Percentiles rank a stretch among this genome's conserved stretches.
These are phyloP conservation scores for Lentinula sp. DNA, from an alignment of 768 basidiomycete species.

Conservation along the genomic window DNA sequence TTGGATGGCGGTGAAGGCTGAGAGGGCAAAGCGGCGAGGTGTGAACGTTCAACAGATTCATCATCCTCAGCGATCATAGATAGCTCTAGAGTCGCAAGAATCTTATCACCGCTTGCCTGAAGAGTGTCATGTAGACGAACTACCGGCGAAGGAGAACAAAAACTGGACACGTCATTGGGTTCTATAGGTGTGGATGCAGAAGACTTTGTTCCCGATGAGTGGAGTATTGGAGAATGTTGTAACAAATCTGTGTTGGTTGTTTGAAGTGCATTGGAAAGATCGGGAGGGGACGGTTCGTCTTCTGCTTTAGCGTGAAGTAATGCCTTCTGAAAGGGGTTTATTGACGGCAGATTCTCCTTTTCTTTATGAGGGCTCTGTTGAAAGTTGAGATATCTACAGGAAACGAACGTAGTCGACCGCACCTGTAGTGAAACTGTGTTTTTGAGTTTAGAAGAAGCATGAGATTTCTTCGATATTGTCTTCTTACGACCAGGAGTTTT, in stretches of 20 bases:
- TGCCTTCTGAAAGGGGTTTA: slow-evolving; percentile 42
- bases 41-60: slow-evolving; percentile 37
- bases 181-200: not conserved
- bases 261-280: not conserved
- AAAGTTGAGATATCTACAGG: not conserved
- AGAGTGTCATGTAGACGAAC: not conserved
- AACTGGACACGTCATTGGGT: not conserved
- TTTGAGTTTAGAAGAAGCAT: slow-evolving; percentile 33
- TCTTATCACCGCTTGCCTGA: not conserved
- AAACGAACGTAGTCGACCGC: not conserved
- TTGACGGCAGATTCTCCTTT: slow-evolving; percentile 34
- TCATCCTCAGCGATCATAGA: slow-evolving; percentile 74
- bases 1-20: not conserved
- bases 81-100: slow-evolving; percentile 28
- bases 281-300: not conserved
- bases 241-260: not conserved
- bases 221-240: not conserved
- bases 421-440: slow-evolving; percentile 43
- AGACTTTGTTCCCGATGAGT: not conserved
- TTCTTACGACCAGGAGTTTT: slow-evolving; percentile 81
- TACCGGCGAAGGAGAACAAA: not conserved
- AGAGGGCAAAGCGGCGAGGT: not conserved
- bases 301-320: slow-evolving; percentile 28
- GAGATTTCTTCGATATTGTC: slow-evolving; percentile 40
- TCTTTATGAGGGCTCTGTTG: slow-evolving; percentile 23